Base-by-base conservation (phyloP, 2,329 filamentous ascomycete genomes). In the Fusarium abutilonis region DNA sequence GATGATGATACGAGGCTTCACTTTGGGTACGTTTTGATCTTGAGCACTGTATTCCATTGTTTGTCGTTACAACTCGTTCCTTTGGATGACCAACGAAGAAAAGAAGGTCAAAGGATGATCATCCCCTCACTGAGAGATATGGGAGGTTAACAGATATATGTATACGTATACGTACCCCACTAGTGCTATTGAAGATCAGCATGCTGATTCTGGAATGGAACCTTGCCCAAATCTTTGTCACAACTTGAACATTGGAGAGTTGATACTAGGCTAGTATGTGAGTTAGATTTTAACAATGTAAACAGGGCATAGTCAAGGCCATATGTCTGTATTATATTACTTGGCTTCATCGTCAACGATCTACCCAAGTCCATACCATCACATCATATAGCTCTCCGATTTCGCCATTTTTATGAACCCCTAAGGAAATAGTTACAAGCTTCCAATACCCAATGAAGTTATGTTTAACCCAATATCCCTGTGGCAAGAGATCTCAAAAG, bases 1-100 rank as follows among this genome's bases (percentile, higher is more conserved):
- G 69, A 91, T 85, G 70, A 91, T 88, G 29, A 91, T 73, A 9
- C 86, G 82, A 4, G 88, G 87, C 68, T 78, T 77, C 31, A 81
- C 57, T 43, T 60, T 72, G 19, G 62, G 47, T 19, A 4, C 14
- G 32, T 29, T 19, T 35, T 49, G 17, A 36, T 53, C 4, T 51
- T 60, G 65, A 26, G 44, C 55, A 51, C 74, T 78, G 66, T 79
- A 80, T 51, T 82, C 76, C 80, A 83, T 82, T 31, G 15, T 52
- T 17, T 21, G 34, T n/a, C 9, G 9, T 28, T 4, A 7, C 9
- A 2, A 6, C 36, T 31, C 8, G 14, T 9, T 48, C 4, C 31
- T 19, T 11, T 17, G 35, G 21, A 14, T 51, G 4, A n/a, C n/a
- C 15, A 19, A 31, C 35, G 11, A 38, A 26, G 21, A 19, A 32